These are phyloP conservation scores for Phylloporus scabripes DNA, from an alignment of 768 basidiomycete species.

Conservation along the genomic window DNA sequence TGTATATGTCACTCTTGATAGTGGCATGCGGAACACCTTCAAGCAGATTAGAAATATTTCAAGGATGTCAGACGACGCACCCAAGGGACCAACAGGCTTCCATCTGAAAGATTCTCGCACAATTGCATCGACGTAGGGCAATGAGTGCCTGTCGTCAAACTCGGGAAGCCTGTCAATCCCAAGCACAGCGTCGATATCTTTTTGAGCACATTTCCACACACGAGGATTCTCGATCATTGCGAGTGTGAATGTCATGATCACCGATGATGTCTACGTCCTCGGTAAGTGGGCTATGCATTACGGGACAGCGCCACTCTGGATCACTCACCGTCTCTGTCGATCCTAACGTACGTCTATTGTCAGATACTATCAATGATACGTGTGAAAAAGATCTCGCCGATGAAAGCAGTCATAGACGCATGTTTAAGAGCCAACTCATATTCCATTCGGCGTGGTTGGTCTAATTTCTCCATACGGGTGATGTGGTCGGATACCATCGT, in stretches of 20 bases:
- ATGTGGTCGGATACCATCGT: slow-evolving; percentile 14
- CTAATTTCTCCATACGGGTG: slow-evolving; percentile 14
- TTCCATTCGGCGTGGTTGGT: background rate
- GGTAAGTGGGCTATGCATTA: background rate
- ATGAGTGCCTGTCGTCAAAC: slow-evolving; percentile 17
- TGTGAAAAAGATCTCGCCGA: slow-evolving; percentile 1
- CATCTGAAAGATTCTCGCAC: slow-evolving; percentile 16
- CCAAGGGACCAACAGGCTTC: slow-evolving; percentile 11
- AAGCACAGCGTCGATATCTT: slow-evolving; percentile 7
- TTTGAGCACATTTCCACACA: slow-evolving; percentile 9
- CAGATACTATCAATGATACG: background rate
- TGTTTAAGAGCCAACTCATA: slow-evolving; percentile 8
- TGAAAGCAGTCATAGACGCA: slow-evolving; percentile 8
- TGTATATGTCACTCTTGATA: slow-evolving; percentile 8
- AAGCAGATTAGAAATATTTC: background rate
- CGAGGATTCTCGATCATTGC: slow-evolving; percentile 12
- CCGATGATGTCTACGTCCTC: slow-evolving; percentile 3
- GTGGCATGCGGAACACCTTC: slow-evolving; percentile 11
- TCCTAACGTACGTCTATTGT: background rate
- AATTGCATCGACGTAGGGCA: slow-evolving; percentile 16
- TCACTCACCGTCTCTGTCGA: slow-evolving; percentile 10
- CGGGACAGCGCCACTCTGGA: too few species aligned
- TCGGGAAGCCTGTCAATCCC: slow-evolving; percentile 7
- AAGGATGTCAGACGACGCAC: background rate
- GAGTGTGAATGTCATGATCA: slow-evolving; percentile 3